Evolutionary conservation across 2,329 filamentous ascomycete genomes (phyloP).

Genomic region (Pestalotiopsis sp.): DNA sequence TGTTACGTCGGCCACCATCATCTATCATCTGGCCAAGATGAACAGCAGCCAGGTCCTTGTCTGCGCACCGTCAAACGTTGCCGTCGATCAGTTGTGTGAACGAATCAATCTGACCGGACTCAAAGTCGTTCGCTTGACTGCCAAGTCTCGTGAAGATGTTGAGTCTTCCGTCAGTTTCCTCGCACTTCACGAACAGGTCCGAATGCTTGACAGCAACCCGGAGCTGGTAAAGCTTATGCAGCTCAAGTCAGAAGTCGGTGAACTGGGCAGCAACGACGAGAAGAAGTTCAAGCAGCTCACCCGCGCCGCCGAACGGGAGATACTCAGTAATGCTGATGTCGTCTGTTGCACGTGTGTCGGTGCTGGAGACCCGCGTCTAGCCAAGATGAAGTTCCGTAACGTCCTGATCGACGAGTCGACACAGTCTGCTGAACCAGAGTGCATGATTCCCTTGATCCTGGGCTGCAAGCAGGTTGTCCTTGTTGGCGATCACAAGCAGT

Average conservation of each 20-base stretch:
- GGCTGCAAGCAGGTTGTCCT: slow-evolving; percentile 99
- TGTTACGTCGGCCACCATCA: slow-evolving; percentile 97
- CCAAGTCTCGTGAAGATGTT: slow-evolving; percentile 97
- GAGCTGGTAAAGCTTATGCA: slow-evolving; percentile 91
- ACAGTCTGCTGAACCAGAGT: slow-evolving; percentile 96
- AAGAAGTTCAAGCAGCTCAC: slow-evolving; percentile 98
- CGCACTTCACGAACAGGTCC: slow-evolving; percentile 94
- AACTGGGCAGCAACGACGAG: slow-evolving; percentile 92
- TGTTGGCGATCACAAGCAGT: slow-evolving; percentile 96
- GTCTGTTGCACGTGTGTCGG: slow-evolving; percentile 99
- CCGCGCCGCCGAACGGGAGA: slow-evolving; percentile 90
- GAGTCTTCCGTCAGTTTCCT: slow-evolving; percentile 97
- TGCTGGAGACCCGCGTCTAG: slow-evolving; percentile 90
- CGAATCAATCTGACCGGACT: slow-evolving; percentile 92
- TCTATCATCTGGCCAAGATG: slow-evolving; percentile 95
- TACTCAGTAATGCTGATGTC: slow-evolving; percentile 92
- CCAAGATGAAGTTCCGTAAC: slow-evolving; percentile 98
- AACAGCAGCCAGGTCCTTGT: slow-evolving; percentile 94
- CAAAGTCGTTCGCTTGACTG: slow-evolving; percentile 97
- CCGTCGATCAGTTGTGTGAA: slow-evolving; percentile 96
- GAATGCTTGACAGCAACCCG: slow-evolving; percentile 94
- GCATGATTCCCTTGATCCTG: slow-evolving; percentile 96
- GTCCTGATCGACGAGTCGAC: slow-evolving; percentile 98
- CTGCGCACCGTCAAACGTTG: slow-evolving; percentile 96
- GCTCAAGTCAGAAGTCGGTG: slow-evolving; percentile 88